A percentile compares a stretch with the other conserved stretches of the same genome.
phyloP scores from a whole-genome alignment of 192 early-diverging fungal species.

The Umbelopsis sp. region DNA sequence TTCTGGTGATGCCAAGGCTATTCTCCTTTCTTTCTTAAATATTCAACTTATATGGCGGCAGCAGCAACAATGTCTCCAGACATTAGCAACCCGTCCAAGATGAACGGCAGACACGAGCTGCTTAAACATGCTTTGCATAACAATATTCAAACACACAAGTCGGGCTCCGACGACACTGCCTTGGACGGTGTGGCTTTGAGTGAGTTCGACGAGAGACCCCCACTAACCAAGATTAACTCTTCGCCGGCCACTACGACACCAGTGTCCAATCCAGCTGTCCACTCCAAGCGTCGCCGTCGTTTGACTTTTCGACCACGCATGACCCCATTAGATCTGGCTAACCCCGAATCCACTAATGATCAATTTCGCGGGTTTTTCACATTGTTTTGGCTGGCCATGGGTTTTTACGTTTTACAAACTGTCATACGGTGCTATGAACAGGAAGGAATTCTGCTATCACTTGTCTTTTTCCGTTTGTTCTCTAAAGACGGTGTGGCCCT shows the following conservation, averaged over 20 bases:
- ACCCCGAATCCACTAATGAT: constrained; percentile 39
- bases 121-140: constrained; percentile 15
- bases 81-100: neutral
- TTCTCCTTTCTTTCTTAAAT: too few relatives aligned
- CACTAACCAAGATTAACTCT: constrained; percentile 20
- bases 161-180: neutral
- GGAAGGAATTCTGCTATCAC: constrained; percentile 54
- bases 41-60: neutral
- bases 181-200: neutral
- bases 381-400: constrained; percentile 85
- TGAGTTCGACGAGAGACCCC: constrained; percentile 13
- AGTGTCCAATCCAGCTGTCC: neutral
- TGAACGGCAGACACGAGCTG: neutral
- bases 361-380: constrained; percentile 77
- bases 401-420: constrained; percentile 65
- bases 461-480: constrained; percentile 58
- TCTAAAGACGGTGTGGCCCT: constrained; percentile 67
- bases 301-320: constrained; percentile 32
- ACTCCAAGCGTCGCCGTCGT: constrained; percentile 24
- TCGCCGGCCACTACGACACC: constrained; percentile 14
- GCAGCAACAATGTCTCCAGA: constrained; percentile 10
- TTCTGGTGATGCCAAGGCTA: too few relatives aligned
- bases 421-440: constrained; percentile 57
- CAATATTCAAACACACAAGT: neutral
- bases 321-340: constrained; percentile 34